These are phyloP conservation scores for Debaryomyces castellii DNA, from an alignment of 805 yeast genomes.

Conservation along the genomic window DNA sequence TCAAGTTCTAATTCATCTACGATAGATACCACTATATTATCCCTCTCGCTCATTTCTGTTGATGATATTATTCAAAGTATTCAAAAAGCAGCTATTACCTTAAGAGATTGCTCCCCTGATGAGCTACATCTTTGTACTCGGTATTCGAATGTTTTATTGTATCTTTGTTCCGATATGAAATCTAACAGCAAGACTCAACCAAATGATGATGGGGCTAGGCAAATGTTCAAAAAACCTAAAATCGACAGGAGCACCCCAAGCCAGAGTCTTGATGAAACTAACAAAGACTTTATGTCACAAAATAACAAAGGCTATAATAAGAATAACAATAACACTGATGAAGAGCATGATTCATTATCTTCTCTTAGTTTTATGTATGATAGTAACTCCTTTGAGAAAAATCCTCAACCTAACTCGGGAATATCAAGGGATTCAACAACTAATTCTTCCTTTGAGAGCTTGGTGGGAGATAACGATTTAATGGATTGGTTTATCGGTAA, in stretches of 20 bases:
- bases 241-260: not conserved
- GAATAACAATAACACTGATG: not conserved
- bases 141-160: slow-evolving; percentile 74
- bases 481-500: slow-evolving; percentile 45
- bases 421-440: slow-evolving; percentile 9
- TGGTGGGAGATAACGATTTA: slow-evolving; percentile 39
- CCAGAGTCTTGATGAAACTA: not conserved
- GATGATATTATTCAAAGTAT: slow-evolving; percentile 70
- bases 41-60: slow-evolving; percentile 62
- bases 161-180: slow-evolving; percentile 73
- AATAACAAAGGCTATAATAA: not conserved
- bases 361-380: slow-evolving; percentile 2
- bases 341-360: not conserved
- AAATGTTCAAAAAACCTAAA: slow-evolving; percentile 1
- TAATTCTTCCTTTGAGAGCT: slow-evolving; percentile 17
- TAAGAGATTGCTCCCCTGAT: slow-evolving; percentile 85
- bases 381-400: slow-evolving; percentile 1
- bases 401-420: slow-evolving; percentile 5
- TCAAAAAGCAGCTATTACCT: slow-evolving; percentile 67
- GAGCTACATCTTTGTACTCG: slow-evolving; percentile 81
- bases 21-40: slow-evolving; percentile 48
- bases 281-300: not conserved
- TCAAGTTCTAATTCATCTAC: slow-evolving; percentile 13
- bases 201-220: slow-evolving; percentile 2
- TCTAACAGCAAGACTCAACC: slow-evolving; percentile 32